phyloP scores from a whole-genome alignment of 352 stramenopile species.

The Pythium myriotylum region DNA sequence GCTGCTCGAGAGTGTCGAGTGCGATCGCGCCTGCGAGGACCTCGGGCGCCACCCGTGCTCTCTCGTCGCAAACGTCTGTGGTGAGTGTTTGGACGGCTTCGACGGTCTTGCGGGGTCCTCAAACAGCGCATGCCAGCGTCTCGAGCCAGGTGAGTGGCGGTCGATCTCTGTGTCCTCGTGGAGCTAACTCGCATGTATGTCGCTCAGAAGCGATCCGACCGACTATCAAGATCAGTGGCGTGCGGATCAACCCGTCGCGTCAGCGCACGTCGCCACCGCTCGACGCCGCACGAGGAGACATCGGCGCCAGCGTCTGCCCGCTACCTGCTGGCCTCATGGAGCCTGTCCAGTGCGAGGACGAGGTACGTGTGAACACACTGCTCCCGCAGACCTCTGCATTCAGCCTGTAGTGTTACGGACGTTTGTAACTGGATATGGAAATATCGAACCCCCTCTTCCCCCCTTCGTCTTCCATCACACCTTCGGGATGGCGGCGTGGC shows the following conservation, averaged over 20 bases:
- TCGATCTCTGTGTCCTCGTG: background rate
- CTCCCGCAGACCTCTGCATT: constrained; percentile 1
- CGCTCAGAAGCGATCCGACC: constrained; percentile 6
- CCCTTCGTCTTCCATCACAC: background rate
- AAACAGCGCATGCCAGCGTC: constrained; percentile 42
- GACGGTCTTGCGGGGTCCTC: constrained; percentile 31
- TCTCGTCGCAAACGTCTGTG: constrained; percentile 55
- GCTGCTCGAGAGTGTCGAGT: constrained; percentile 67
- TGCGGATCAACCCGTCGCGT: constrained; percentile 53
- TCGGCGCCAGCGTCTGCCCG: constrained; percentile 31
- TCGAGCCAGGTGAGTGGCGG: constrained; percentile 8
- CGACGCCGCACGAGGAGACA: background rate
- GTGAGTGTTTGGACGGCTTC: constrained; percentile 70
- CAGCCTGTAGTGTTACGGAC: background rate
- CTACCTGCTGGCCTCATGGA: constrained; percentile 31
- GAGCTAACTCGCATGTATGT: background rate
- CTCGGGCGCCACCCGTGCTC: constrained; percentile 61
- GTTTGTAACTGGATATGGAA: constrained; percentile 1
- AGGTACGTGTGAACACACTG: constrained; percentile 19
- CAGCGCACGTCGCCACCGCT: background rate
- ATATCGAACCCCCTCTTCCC: background rate
- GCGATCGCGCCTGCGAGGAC: constrained; percentile 45
- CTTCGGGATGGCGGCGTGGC: constrained; percentile 16
- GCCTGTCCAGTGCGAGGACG: constrained; percentile 49
- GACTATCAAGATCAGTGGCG: constrained; percentile 68